Evolutionary conservation across 345 rosid genomes (phyloP).

Genomic region (Eucalyptus urophylla): DNA sequence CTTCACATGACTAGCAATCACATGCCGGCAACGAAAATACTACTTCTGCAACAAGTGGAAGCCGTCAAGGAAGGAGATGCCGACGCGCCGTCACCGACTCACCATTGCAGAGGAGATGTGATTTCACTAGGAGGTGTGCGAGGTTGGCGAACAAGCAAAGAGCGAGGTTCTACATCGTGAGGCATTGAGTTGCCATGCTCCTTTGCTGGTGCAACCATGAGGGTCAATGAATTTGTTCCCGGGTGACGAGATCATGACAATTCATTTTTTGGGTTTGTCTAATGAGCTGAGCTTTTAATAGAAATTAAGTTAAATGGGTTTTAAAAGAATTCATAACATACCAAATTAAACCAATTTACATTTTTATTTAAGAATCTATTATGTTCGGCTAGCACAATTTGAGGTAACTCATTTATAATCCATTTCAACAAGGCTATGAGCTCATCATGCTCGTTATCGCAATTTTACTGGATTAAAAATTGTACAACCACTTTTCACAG

Average conservation of each 20-base stretch:
- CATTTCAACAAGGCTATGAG: background rate
- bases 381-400: background rate
- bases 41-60: slow-evolving; percentile 42
- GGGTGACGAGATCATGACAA: too few relatives aligned
- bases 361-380: too few relatives aligned
- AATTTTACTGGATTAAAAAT: background rate
- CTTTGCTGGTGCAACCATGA: slow-evolving; percentile 20
- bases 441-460: too few relatives aligned
- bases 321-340: background rate
- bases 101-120: background rate
- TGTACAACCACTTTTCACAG: background rate
- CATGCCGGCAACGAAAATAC: slow-evolving; percentile 2
- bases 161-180: slow-evolving; percentile 31
- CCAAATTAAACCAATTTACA: background rate
- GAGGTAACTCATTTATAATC: background rate
- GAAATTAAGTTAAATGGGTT: background rate
- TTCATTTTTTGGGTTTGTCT: too few relatives aligned
- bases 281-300: background rate
- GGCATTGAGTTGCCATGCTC: slow-evolving; percentile 26
- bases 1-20: background rate
- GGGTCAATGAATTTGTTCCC: background rate
- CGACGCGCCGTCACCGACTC: background rate
- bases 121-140: slow-evolving; percentile 18
- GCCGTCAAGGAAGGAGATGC: slow-evolving; percentile 23
- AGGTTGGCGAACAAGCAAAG: slow-evolving; percentile 23